Evolutionary conservation across 768 basidiomycete genomes (phyloP).

Genomic region (Lactarius evosmus): DNA sequence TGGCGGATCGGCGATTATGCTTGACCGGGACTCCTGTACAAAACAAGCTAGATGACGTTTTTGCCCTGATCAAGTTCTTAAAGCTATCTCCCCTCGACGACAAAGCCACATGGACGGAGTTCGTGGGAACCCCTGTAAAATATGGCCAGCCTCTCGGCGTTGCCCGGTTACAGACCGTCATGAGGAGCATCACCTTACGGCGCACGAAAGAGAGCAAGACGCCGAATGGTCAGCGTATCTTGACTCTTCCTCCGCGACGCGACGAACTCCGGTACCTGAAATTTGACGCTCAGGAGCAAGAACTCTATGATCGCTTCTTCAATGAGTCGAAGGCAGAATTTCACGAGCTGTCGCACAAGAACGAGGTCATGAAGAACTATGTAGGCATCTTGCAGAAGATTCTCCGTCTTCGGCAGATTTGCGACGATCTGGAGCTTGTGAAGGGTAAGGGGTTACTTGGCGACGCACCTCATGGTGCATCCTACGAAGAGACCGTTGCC

Average conservation of each 20-base stretch:
- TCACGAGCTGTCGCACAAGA: constrained; percentile 77
- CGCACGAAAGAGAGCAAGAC: constrained; percentile 91
- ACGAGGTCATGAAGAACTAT: constrained; percentile 97
- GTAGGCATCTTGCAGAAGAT: constrained; percentile 97
- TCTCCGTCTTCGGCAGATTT: constrained; percentile 93
- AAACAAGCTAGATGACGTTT: constrained; percentile 98
- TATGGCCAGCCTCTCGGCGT: constrained; percentile 87
- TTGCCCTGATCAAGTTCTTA: constrained; percentile 94
- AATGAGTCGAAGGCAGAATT: constrained; percentile 90
- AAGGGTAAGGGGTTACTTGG: constrained; percentile 56
- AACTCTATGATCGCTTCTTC: constrained; percentile 86
- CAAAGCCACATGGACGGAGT: constrained; percentile 89
- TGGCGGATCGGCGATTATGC: constrained; percentile 89
- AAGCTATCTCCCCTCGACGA: constrained; percentile 90
- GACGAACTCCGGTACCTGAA: constrained; percentile 85
- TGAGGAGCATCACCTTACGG: constrained; percentile 94
- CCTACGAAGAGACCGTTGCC: constrained; percentile 75
- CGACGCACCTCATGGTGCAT: constrained; percentile 46
- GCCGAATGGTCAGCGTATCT: constrained; percentile 77
- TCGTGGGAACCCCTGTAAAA: constrained; percentile 90
- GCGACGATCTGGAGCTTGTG: constrained; percentile 91
- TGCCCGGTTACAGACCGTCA: constrained; percentile 91
- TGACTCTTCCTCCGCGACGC: constrained; percentile 85
- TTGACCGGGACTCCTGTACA: constrained; percentile 99
- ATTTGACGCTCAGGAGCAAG: constrained; percentile 78